These are phyloP conservation scores for Colletotrichum truncatum DNA, from an alignment of 2,329 filamentous ascomycete species.

Conservation along the genomic window DNA sequence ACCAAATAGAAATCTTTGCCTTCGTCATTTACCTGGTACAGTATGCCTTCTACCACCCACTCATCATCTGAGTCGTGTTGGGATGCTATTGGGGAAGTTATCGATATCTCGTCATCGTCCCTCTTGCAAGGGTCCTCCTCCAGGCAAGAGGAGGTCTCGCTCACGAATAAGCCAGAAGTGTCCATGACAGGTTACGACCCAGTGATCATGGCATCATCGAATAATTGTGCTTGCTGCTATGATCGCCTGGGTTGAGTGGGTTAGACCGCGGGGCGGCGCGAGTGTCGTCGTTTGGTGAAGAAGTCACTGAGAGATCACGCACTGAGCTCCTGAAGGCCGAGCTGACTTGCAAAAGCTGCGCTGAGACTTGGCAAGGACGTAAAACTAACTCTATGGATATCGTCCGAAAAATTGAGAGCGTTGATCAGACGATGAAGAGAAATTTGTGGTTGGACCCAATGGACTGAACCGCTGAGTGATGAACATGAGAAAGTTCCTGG, in stretches of 20 bases:
- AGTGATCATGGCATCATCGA: neutral
- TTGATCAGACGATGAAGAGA: no score
- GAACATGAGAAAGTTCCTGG: no score
- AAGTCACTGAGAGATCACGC: no score
- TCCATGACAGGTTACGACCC: neutral
- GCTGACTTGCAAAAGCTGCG: no score
- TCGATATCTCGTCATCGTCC: constrained; percentile 39
- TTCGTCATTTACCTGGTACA: constrained; percentile 27
- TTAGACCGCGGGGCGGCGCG: neutral
- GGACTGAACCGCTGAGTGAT: no score
- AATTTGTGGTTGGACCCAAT: no score
- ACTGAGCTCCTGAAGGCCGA: no score
- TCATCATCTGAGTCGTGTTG: constrained; percentile 50
- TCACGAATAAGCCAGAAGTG: constrained; percentile 14
- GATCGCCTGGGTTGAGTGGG: neutral
- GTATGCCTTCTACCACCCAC: constrained; percentile 60
- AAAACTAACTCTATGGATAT: no score
- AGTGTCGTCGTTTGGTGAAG: neutral
- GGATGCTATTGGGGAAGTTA: constrained; percentile 44
- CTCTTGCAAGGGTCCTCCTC: constrained; percentile 15
- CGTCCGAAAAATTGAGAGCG: no score
- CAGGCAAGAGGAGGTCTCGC: neutral
- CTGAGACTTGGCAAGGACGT: no score
- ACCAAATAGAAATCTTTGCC: constrained; percentile 43
- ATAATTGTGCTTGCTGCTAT: neutral